Evolutionary conservation across 2,329 filamentous ascomycete genomes (phyloP), one percentile per base, ranked within the genome.

Genomic region (Fusarium fracticaudum): DNA sequence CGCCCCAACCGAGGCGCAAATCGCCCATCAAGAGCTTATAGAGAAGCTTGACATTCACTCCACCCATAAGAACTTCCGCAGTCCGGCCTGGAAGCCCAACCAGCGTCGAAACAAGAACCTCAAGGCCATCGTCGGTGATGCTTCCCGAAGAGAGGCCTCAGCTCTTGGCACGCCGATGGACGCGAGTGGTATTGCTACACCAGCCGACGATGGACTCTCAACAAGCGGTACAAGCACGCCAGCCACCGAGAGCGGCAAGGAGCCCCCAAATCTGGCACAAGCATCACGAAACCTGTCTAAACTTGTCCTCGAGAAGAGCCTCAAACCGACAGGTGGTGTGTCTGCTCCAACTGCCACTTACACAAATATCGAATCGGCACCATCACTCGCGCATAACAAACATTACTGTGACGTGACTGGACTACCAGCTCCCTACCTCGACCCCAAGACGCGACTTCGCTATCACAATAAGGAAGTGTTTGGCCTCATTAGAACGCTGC

Each of bases 41-140:
- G 94, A 98, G 84, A 87, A 93, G 81, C 93, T 98, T 80, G 96
- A 99, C 86, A 94, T 98, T 79, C 92, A 96, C 82, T 90, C 91
- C 68, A 90, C 94, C 80, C 91, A 91, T 78, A 97, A 97, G 85
- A 93, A 91, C 79, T 99, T 98, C 87, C 95, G 96, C 83, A 98
- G 95, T 81, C 87, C 93, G 6, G 86, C 91, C 81, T 99, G 96
- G 96, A 95, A 94, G 80, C 94, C 96, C 22, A 94, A 96, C 75
- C 93, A 95, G 83, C 95, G 96, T 59, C 94, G 96, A 83, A 99
- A 99, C 90, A 99, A 99, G 87, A 98, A 98, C 83, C 92, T 98
- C 84, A 98, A 98, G 84, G 94, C 97, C 78, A 96, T 99, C 72
- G 88, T 99, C 70, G 93, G 94, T 68, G 96, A 99, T 79, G 94